phyloP scores from a whole-genome alignment of 805 yeast species.

The Ogataea trehalophila region DNA sequence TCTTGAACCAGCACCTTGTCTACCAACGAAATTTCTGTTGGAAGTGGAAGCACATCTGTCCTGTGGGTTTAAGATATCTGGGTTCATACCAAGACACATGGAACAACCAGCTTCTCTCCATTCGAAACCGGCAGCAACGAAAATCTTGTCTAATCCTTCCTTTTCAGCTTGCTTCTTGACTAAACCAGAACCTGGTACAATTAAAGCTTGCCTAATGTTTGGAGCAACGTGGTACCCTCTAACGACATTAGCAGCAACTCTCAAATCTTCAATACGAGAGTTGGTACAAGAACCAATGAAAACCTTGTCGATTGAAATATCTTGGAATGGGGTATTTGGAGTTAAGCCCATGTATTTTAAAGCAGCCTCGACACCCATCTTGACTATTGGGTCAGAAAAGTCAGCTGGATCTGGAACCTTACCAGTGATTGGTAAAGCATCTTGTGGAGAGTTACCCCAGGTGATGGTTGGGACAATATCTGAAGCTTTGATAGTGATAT shows the following conservation, averaged over 20 bases:
- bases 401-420: slow-evolving; percentile 85
- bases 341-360: slow-evolving; percentile 85
- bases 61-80: slow-evolving; percentile 89
- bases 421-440: slow-evolving; percentile 92
- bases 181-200: slow-evolving; percentile 97
- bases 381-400: slow-evolving; percentile 65
- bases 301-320: slow-evolving; percentile 83
- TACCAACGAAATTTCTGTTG: slow-evolving; percentile 97
- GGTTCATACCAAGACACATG: slow-evolving; percentile 99
- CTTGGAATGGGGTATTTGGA: slow-evolving; percentile 74
- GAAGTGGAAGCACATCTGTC: slow-evolving; percentile 99
- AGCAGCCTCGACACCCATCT: slow-evolving; percentile 86
- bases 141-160: slow-evolving; percentile 91
- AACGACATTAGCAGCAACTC: slow-evolving; percentile 92
- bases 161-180: slow-evolving; percentile 90
- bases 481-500: slow-evolving; percentile 70
- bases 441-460: slow-evolving; percentile 99
- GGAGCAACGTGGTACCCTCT: slow-evolving; percentile 85
- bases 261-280: slow-evolving; percentile 93
- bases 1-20: slow-evolving; percentile 95
- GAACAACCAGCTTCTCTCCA: slow-evolving; percentile 99
- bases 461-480: slow-evolving; percentile 95
- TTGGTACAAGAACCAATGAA: slow-evolving; percentile 98
- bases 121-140: slow-evolving; percentile 88
- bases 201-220: slow-evolving; percentile 74